These are phyloP conservation scores for Centaurea solstitialis DNA, from an alignment of 129 eudicot genomes.

Conservation along the genomic window DNA sequence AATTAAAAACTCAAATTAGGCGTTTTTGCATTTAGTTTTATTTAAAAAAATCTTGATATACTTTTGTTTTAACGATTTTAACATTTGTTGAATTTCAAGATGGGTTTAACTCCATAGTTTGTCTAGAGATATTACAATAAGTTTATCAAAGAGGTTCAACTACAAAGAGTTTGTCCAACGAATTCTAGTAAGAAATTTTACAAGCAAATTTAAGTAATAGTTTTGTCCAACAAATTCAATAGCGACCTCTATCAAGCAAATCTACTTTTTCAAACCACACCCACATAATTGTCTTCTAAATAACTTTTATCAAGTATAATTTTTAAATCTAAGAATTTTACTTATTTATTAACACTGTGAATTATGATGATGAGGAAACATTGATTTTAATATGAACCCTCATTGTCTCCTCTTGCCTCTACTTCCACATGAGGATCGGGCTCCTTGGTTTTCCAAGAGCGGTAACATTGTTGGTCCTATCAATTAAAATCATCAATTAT, in stretches of 20 bases:
- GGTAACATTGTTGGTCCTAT: not conserved
- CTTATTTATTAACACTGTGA: no score
- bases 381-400: no score
- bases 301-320: not conserved
- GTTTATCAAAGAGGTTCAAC: no score
- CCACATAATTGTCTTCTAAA: not conserved
- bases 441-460: not conserved
- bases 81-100: no score
- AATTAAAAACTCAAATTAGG: not conserved
- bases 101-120: no score
- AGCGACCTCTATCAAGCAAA: not conserved
- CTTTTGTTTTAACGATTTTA: no score
- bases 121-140: no score
- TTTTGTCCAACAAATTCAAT: not conserved
- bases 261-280: not conserved
- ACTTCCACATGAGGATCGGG: not conserved
- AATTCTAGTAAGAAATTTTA: not conserved
- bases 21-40: not conserved
- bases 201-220: no score
- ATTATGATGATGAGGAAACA: not conserved
- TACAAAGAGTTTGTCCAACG: not conserved
- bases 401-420: not conserved
- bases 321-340: not conserved
- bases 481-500: not conserved
- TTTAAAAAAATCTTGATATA: not conserved